Evolutionary conservation across 139 green algal genomes (phyloP).

Genomic region (Mesostigma viride): DNA sequence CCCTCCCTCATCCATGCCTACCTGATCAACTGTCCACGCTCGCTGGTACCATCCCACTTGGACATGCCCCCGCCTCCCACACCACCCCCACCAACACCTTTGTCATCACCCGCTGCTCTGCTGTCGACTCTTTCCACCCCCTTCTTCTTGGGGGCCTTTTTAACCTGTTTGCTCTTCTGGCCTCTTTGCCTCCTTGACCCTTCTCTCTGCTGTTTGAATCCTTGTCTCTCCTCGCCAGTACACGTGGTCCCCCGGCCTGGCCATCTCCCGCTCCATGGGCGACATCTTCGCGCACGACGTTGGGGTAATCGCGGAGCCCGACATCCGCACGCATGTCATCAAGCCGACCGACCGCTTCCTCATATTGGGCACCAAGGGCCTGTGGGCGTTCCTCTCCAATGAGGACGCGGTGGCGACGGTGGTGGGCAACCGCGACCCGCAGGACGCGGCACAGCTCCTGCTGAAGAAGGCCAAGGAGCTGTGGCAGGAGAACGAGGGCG

Average conservation of each 20-base stretch:
- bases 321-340: constrained; percentile 26
- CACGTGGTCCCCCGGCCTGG: constrained; percentile 40
- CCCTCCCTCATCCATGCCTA: too few relatives aligned
- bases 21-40: too few relatives aligned
- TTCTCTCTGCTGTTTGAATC: too few relatives aligned
- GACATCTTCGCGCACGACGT: constrained; percentile 44
- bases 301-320: constrained; percentile 36
- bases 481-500: constrained; percentile 16
- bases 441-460: constrained; percentile 17
- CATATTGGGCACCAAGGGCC: constrained; percentile 69
- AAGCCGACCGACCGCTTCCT: constrained; percentile 58
- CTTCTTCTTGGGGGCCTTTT: too few relatives aligned
- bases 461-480: constrained; percentile 4
- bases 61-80: too few relatives aligned
- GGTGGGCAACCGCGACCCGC: background rate
- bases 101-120: too few relatives aligned
- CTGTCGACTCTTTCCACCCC: too few relatives aligned
- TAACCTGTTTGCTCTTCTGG: too few relatives aligned
- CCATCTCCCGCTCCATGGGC: constrained; percentile 41
- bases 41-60: too few relatives aligned
- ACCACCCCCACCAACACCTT: too few relatives aligned
- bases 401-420: constrained; percentile 48
- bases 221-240: too few relatives aligned
- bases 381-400: constrained; percentile 73
- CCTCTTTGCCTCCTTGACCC: too few relatives aligned